These are phyloP conservation scores for Hirschfeldia incana DNA, from an alignment of 345 rosid genomes.

Conservation along the genomic window DNA sequence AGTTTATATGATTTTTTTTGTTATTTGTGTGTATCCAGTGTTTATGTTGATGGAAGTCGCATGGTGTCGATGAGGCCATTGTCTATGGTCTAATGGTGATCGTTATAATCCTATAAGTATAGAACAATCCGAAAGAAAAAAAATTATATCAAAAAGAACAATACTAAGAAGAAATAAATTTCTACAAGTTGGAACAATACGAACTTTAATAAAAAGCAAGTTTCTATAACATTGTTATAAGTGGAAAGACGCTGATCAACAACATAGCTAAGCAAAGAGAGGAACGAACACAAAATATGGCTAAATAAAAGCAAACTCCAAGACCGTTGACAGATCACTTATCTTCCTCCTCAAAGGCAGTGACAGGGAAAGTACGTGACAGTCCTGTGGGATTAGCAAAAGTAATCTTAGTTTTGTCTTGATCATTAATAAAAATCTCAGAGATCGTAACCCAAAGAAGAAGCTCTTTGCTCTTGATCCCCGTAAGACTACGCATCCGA, in stretches of 20 bases:
- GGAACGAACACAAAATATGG: neutral
- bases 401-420: constrained; percentile 41
- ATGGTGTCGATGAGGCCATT: too few relatives aligned
- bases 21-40: too few relatives aligned
- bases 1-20: too few relatives aligned
- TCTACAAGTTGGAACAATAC: neutral
- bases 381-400: constrained; percentile 53
- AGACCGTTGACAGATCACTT: constrained; percentile 18
- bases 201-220: neutral
- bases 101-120: too few relatives aligned
- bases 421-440: constrained; percentile 47
- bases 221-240: neutral
- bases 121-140: too few relatives aligned
- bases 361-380: constrained; percentile 54
- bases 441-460: constrained; percentile 59
- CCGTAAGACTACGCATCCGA: constrained; percentile 48
- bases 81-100: too few relatives aligned
- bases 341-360: constrained; percentile 49
- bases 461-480: constrained; percentile 62
- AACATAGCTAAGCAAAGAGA: too few relatives aligned
- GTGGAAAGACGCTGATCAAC: neutral
- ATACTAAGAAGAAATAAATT: neutral
- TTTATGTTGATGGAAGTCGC: too few relatives aligned
- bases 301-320: neutral
- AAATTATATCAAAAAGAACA: neutral